These are phyloP conservation scores for Arachnopeziza araneosa DNA, from an alignment of 2,329 filamentous ascomycete species.

Conservation along the genomic window DNA sequence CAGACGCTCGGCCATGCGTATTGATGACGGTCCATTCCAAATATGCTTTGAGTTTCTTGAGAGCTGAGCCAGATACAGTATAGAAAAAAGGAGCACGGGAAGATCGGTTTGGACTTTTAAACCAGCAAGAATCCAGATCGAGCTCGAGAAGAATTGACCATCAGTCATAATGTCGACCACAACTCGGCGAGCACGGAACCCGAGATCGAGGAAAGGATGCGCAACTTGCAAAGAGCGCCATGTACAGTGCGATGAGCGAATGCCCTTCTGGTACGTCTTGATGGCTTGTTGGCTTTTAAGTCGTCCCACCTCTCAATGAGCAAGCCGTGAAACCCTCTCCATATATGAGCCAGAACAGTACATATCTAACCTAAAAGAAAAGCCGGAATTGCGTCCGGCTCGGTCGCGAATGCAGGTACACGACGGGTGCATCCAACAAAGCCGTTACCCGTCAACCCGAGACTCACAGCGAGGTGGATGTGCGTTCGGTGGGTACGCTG, in stretches of 20 bases:
- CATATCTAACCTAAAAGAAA: background rate
- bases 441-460: background rate
- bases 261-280: conserved; percentile 14
- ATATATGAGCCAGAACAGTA: background rate
- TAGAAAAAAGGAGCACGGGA: background rate
- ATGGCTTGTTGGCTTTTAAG: background rate
- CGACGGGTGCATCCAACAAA: background rate
- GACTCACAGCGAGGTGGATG: background rate
- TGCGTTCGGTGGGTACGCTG: background rate
- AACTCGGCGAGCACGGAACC: conserved; percentile 12
- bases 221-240: conserved; percentile 16
- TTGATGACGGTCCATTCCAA: background rate
- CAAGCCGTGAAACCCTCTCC: background rate
- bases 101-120: background rate
- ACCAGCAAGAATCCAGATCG: background rate
- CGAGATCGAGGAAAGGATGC: conserved; percentile 16
- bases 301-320: background rate
- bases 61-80: background rate
- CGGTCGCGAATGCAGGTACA: conserved; percentile 14
- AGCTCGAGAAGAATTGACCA: background rate
- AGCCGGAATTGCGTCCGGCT: conserved; percentile 16
- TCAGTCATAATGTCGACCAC: background rate
- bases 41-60: background rate
- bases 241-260: conserved; percentile 17
- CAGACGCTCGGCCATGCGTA: background rate